Conservation (phyloP, 2,329 filamentous ascomycete species). For the Pyrenophora seminiperda region DNA sequence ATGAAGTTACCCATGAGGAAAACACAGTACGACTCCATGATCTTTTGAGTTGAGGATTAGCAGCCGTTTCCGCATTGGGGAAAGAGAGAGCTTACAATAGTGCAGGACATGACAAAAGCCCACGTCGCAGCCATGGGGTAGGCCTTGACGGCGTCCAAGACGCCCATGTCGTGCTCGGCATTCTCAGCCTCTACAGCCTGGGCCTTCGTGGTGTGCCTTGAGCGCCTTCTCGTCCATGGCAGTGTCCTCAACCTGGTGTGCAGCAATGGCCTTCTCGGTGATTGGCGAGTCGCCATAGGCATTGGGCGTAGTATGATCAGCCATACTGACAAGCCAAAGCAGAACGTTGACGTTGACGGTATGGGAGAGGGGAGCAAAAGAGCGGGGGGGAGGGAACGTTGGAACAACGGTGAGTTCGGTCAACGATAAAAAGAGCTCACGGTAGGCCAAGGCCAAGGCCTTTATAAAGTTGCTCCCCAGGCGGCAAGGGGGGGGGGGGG, state of each 20-base stretch:
- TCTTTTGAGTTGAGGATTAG: conserved; percentile 53
- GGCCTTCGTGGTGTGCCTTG: conserved; percentile 53
- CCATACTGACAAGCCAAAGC: conserved; percentile 29
- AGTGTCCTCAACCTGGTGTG: conserved; percentile 26
- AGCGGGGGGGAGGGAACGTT: no score
- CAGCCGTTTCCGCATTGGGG: conserved; percentile 1
- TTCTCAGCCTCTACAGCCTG: conserved; percentile 64
- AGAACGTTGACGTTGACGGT: no score
- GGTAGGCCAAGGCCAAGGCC: background rate
- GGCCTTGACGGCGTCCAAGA: conserved; percentile 56
- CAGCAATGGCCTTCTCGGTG: conserved; percentile 28
- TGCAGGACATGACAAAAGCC: conserved; percentile 62
- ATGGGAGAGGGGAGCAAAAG: conserved; percentile 14
- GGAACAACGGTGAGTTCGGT: no score
- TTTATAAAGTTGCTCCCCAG: conserved; percentile 31
- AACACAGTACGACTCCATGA: conserved; percentile 69
- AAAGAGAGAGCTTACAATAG: conserved; percentile 53
- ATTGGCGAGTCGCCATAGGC: conserved; percentile 16
- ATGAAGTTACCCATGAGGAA: conserved; percentile 67
- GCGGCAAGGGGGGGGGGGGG: conserved; percentile 15
- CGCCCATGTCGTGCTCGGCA: conserved; percentile 57
- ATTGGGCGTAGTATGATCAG: conserved; percentile 27
- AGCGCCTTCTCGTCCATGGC: conserved; percentile 47
- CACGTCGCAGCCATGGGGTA: conserved; percentile 61
- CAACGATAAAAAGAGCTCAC: conserved; percentile 12